A percentile compares a stretch with the other conserved stretches of the same genome.
These are phyloP conservation scores for Evansstolkia leycettana DNA, from an alignment of 495 filamentous ascomycete genomes.

Conservation along the genomic window DNA sequence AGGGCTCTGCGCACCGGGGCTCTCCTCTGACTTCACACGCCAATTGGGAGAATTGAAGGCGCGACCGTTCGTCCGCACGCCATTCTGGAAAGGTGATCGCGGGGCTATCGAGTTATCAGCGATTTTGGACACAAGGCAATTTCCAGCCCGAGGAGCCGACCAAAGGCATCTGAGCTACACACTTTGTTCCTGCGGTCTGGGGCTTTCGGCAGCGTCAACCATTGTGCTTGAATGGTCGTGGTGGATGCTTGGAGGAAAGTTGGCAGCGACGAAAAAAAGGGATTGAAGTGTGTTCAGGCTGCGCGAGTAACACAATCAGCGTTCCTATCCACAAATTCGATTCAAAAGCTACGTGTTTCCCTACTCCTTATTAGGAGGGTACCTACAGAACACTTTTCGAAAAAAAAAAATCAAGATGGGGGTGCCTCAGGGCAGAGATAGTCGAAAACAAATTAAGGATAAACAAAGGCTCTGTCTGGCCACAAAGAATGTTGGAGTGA, in stretches of 20 bases:
- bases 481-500: no score
- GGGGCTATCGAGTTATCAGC: constrained; percentile 24
- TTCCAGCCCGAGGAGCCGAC: constrained; percentile 6
- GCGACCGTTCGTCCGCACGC: constrained; percentile 28
- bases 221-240: constrained; percentile 10
- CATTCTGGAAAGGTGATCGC: constrained; percentile 23
- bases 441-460: no score
- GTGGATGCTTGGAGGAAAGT: not conserved
- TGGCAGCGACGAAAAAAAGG: not conserved
- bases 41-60: constrained; percentile 37
- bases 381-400: no score
- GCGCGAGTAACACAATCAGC: not conserved
- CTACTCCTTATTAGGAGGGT: no score
- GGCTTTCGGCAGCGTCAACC: constrained; percentile 23
- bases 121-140: not conserved
- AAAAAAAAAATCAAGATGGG: no score
- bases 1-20: constrained; percentile 13
- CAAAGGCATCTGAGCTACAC: constrained; percentile 12
- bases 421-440: no score
- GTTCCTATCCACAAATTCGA: no score
- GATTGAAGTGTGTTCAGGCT: not conserved
- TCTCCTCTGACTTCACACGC: constrained; percentile 29
- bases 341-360: no score
- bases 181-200: constrained; percentile 25
- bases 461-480: no score